Evolutionary conservation across 805 yeast genomes (phyloP).

Genomic region (Candida loeiensis): DNA sequence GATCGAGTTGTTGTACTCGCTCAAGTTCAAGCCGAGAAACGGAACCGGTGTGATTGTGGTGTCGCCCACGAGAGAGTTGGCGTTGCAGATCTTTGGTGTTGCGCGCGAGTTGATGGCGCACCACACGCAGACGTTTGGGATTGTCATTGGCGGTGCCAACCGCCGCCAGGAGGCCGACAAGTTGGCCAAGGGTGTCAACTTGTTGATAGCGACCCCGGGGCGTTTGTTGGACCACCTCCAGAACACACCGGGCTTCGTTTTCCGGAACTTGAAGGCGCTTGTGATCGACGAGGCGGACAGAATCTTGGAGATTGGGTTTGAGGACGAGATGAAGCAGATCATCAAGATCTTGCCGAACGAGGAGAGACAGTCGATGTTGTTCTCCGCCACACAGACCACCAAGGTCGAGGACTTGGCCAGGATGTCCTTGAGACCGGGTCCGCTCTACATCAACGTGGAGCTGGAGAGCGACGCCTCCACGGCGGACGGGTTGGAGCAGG

Average conservation of each 20-base stretch:
- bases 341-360: slow-evolving; percentile 89
- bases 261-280: slow-evolving; percentile 89
- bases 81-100: slow-evolving; percentile 96
- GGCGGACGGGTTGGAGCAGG: slow-evolving; percentile 96
- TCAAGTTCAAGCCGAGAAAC: slow-evolving; percentile 94
- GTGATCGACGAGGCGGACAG: slow-evolving; percentile 98
- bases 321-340: slow-evolving; percentile 97
- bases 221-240: slow-evolving; percentile 94
- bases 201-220: slow-evolving; percentile 96
- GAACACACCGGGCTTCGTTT: slow-evolving; percentile 89
- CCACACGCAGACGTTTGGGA: slow-evolving; percentile 92
- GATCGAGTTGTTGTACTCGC: slow-evolving; percentile 81
- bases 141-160: slow-evolving; percentile 98
- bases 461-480: slow-evolving; percentile 81
- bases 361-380: slow-evolving; percentile 92
- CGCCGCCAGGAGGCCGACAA: slow-evolving; percentile 97
- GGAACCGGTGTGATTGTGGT: slow-evolving; percentile 97
- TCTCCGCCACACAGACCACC: slow-evolving; percentile 99
- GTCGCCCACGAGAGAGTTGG: slow-evolving; percentile 96
- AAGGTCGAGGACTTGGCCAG: slow-evolving; percentile 98
- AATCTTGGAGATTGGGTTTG: slow-evolving; percentile 95
- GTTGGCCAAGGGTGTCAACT: slow-evolving; percentile 86
- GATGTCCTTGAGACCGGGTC: slow-evolving; percentile 91
- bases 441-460: slow-evolving; percentile 89
- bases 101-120: slow-evolving; percentile 89